phyloP scores from a whole-genome alignment of 306 rosid species.

The Oemleria cerasiformis region DNA sequence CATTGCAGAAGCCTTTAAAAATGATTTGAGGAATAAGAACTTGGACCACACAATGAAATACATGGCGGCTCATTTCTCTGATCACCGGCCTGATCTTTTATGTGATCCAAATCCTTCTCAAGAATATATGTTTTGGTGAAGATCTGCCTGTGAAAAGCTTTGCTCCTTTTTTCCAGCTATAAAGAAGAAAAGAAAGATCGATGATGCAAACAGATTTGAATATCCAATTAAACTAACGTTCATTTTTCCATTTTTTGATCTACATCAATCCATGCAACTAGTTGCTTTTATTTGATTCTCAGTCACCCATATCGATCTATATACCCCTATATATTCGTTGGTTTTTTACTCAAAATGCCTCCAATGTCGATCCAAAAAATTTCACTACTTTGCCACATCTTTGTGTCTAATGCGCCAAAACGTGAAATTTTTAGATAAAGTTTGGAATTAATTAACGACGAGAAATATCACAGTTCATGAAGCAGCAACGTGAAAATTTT shows the following conservation, averaged over 20 bases:
- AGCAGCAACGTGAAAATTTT: too few relatives aligned
- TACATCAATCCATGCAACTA: neutral
- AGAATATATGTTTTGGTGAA: slow-evolving; percentile 28
- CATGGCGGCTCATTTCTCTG: neutral
- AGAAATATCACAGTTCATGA: too few relatives aligned
- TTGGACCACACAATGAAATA: slow-evolving; percentile 20
- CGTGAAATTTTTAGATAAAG: too few relatives aligned
- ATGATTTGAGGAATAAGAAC: slow-evolving; percentile 57
- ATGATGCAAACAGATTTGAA: slow-evolving; percentile 40
- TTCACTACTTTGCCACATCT: too few relatives aligned
- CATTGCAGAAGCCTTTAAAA: slow-evolving; percentile 18
- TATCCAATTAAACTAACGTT: slow-evolving; percentile 27
- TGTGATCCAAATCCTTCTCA: slow-evolving; percentile 32
- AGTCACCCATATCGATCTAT: neutral
- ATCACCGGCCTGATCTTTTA: slow-evolving; percentile 2
- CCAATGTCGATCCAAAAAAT: too few relatives aligned
- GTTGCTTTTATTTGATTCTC: neutral
- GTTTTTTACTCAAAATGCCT: too few relatives aligned
- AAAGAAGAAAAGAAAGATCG: slow-evolving; percentile 25
- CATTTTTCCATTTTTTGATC: neutral
- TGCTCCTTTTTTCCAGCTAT: slow-evolving; percentile 36
- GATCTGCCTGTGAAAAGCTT: slow-evolving; percentile 41
- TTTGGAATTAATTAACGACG: too few relatives aligned
- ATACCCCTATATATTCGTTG: too few relatives aligned
- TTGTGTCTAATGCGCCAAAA: too few relatives aligned